Conservation (phyloP, 73 alveolate species). For the Loxodes magnus region DNA sequence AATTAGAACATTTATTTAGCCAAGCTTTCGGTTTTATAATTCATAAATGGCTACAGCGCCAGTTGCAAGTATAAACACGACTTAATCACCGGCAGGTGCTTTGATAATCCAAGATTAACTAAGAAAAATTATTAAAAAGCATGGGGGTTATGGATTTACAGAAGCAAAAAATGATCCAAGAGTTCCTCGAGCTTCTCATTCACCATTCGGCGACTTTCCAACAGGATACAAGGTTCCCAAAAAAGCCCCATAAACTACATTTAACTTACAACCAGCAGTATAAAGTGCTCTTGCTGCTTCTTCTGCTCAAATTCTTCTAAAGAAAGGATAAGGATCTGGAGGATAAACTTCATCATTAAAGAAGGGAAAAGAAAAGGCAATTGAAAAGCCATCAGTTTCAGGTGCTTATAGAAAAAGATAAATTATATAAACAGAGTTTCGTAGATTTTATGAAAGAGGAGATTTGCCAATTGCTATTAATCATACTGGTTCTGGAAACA, state of each 20-base stretch:
- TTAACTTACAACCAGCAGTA: conserved; percentile 38
- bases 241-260: conserved; percentile 31
- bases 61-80: too few relatives aligned
- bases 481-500: conserved; percentile 88
- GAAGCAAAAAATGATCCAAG: too few relatives aligned
- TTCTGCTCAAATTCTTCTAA: conserved; percentile 5
- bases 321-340: conserved; percentile 61
- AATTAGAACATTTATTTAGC: too few relatives aligned
- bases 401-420: conserved; percentile 79
- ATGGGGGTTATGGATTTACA: too few relatives aligned
- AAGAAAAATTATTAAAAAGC: too few relatives aligned
- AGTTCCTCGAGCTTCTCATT: conserved; percentile 59
- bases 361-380: conserved; percentile 53
- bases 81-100: too few relatives aligned
- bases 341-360: conserved; percentile 80
- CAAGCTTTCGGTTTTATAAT: too few relatives aligned
- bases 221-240: conserved; percentile 56
- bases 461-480: conserved; percentile 91
- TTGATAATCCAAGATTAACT: too few relatives aligned
- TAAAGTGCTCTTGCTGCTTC: conserved; percentile 43
- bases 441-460: conserved; percentile 95
- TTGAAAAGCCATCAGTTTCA: conserved; percentile 71
- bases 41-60: too few relatives aligned
- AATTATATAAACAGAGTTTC: conserved; percentile 81
- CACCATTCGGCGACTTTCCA: conserved; percentile 99